phyloP scores from a whole-genome alignment of 805 yeast species.

The Barnettozyma populi region DNA sequence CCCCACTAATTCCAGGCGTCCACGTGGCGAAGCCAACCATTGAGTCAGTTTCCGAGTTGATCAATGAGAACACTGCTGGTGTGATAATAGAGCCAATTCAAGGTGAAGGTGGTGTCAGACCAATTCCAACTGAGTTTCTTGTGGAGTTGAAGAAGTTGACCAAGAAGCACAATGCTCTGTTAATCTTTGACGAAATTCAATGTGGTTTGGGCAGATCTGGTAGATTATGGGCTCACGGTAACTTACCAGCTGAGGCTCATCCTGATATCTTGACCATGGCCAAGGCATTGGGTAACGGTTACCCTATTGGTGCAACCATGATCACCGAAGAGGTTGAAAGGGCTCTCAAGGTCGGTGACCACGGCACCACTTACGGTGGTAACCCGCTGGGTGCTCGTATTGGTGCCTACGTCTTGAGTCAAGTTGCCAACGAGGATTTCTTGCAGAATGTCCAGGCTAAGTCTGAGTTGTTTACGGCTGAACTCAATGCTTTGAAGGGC shows the following conservation, averaged over 20 bases:
- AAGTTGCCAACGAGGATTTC: constrained; percentile 57
- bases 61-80: constrained; percentile 54
- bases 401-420: constrained; percentile 68
- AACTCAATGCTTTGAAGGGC: constrained; percentile 44
- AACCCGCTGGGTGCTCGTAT: constrained; percentile 88
- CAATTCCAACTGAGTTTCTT: constrained; percentile 60
- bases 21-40: constrained; percentile 60
- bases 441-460: constrained; percentile 54
- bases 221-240: constrained; percentile 84
- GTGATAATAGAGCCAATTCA: constrained; percentile 96
- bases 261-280: constrained; percentile 95
- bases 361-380: constrained; percentile 97
- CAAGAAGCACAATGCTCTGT: constrained; percentile 58
- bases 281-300: constrained; percentile 94
- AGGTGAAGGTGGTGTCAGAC: constrained; percentile 94
- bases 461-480: constrained; percentile 49
- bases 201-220: constrained; percentile 96
- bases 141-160: constrained; percentile 62
- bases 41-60: constrained; percentile 46
- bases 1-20: constrained; percentile 90
- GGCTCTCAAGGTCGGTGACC: constrained; percentile 82
- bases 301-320: constrained; percentile 93
- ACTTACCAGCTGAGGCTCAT: constrained; percentile 71
- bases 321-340: constrained; percentile 74
- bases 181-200: constrained; percentile 94